Evolutionary conservation across 495 filamentous ascomycete genomes (phyloP).

Genomic region (Jackrogersella multiformis): DNA sequence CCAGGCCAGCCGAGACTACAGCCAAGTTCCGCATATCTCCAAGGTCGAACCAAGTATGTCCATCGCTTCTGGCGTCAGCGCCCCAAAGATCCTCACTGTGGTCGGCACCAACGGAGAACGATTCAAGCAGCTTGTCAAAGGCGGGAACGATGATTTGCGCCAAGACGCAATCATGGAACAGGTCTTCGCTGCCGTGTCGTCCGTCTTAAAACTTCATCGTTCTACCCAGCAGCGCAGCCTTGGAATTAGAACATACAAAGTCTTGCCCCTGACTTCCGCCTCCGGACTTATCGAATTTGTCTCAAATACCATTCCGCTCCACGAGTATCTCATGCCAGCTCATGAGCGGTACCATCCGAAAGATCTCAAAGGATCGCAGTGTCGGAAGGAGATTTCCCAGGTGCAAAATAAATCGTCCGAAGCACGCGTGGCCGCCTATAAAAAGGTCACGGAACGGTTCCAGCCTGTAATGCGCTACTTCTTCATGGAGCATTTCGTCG

Average conservation of each 20-base stretch:
- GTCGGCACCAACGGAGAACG: constrained; percentile 75
- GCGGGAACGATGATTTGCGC: constrained; percentile 93
- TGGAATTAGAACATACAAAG: constrained; percentile 93
- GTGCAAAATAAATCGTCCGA: constrained; percentile 74
- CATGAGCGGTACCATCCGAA: constrained; percentile 87
- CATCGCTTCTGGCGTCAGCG: constrained; percentile 88
- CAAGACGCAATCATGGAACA: constrained; percentile 99
- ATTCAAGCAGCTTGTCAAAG: constrained; percentile 93
- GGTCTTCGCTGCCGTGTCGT: constrained; percentile 95
- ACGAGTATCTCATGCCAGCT: constrained; percentile 89
- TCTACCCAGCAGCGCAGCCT: constrained; percentile 88
- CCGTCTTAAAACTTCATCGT: constrained; percentile 83
- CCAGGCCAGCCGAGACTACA: constrained; percentile 78
- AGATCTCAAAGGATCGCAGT: constrained; percentile 76
- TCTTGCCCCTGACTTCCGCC: constrained; percentile 81
- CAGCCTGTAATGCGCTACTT: constrained; percentile 96
- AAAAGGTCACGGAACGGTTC: constrained; percentile 78
- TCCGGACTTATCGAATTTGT: constrained; percentile 99
- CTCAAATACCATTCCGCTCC: constrained; percentile 85
- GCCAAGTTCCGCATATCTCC: constrained; percentile 71
- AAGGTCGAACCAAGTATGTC: constrained; percentile 75
- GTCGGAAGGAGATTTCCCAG: constrained; percentile 78
- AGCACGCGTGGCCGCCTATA: constrained; percentile 75
- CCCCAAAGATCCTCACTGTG: constrained; percentile 88
- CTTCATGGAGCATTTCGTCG: constrained; percentile 93